A percentile compares a stretch with the other conserved stretches of the same genome.
These are phyloP conservation scores for Tetrahymena thermophila DNA, from an alignment of 73 alveolate species.

Conservation along the genomic window DNA sequence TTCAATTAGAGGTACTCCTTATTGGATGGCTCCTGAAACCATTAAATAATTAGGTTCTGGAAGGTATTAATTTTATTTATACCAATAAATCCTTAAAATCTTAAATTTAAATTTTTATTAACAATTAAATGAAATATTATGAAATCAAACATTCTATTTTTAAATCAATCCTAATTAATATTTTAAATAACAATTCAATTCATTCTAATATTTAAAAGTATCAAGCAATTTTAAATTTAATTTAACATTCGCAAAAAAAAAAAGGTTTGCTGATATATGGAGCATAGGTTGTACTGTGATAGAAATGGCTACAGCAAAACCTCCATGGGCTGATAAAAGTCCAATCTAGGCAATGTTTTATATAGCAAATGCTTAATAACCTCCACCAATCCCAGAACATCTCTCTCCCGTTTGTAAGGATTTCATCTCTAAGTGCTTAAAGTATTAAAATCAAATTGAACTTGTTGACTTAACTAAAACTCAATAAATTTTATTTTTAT, in stretches of 20 bases:
- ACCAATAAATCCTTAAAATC: background rate
- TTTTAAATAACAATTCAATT: no score
- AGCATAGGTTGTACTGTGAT: constrained; percentile 86
- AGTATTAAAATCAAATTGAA: background rate
- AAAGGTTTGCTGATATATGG: constrained; percentile 87
- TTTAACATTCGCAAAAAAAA: background rate
- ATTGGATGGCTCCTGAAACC: constrained; percentile 99
- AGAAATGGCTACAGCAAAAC: constrained; percentile 86
- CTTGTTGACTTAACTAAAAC: background rate
- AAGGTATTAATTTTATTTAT: constrained; percentile 1
- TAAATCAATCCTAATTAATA: no score
- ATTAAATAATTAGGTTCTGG: constrained; percentile 66
- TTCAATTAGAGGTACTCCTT: constrained; percentile 83
- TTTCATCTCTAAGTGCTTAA: constrained; percentile 27
- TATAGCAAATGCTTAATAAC: background rate
- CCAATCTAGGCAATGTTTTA: background rate
- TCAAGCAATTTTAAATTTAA: background rate
- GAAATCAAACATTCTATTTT: no score
- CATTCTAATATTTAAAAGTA: no score
- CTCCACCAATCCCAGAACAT: constrained; percentile 29
- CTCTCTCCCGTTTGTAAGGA: constrained; percentile 7
- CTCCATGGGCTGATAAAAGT: constrained; percentile 74
- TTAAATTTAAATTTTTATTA: background rate
- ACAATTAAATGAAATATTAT: no score
- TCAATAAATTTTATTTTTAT: background rate